A percentile compares a stretch with the other conserved stretches of the same genome.
phyloP scores from a whole-genome alignment of 768 basidiomycete genomes.

The Russula virescens region DNA sequence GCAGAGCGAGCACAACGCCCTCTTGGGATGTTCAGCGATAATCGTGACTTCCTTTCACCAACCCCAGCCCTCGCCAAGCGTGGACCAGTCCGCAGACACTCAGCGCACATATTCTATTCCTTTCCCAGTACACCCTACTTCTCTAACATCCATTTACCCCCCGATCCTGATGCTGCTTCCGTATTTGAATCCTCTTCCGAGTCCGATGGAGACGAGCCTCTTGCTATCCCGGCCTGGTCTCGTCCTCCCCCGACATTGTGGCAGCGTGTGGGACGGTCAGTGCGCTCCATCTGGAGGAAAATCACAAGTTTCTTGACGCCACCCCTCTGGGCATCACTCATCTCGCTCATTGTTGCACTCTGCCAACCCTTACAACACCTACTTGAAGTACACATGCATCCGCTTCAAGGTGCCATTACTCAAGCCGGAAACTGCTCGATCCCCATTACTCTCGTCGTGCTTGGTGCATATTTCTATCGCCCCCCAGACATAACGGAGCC shows the following conservation, averaged over 20 bases:
- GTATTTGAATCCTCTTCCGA: conserved; percentile 24
- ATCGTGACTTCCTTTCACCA: background rate
- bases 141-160: conserved; percentile 4
- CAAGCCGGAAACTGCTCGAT: conserved; percentile 74
- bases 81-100: conserved; percentile 24
- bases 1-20: background rate
- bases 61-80: background rate
- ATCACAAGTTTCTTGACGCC: conserved; percentile 81
- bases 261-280: conserved; percentile 27
- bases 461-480: conserved; percentile 86
- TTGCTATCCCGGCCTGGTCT: conserved; percentile 17
- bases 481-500: conserved; percentile 27
- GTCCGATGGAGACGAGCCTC: conserved; percentile 26
- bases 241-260: conserved; percentile 29
- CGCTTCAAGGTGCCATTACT: conserved; percentile 62
- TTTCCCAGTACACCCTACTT: conserved; percentile 53
- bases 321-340: conserved; percentile 74
- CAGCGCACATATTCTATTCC: conserved; percentile 49
- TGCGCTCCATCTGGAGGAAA: conserved; percentile 33
- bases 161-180: conserved; percentile 12
- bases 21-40: background rate
- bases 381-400: conserved; percentile 56
- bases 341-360: conserved; percentile 72
- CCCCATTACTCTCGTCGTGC: conserved; percentile 84
- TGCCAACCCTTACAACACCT: conserved; percentile 67